Evolutionary conservation across 345 rosid species (phyloP), one percentile per base, ranked within the genome.

Genomic region (Dipteronia sinensis): DNA sequence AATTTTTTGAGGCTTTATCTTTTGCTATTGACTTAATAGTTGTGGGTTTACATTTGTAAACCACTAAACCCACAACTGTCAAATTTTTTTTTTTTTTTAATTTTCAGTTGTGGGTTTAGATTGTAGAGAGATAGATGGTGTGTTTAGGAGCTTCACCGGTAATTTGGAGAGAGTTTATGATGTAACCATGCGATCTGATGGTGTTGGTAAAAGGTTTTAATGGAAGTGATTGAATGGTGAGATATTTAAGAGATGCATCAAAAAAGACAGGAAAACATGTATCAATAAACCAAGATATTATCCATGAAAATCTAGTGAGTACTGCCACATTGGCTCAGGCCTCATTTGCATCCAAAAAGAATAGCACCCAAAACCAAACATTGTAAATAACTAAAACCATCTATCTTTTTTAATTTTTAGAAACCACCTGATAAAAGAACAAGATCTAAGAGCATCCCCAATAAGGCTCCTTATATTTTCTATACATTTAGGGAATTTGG

Each of bases 201-300:
- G 42, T 1, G 34, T 13, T 16, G n/a, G 20, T 64, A 19, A 9
- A 27, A 27, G 67, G n/a, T 3, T 27, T 15, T 64, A 1, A 10
- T 5, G 20, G 20, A 15, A 17, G 34, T 27, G 67, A 64, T 64
- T 65, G 40, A 15, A 16, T 31, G 69, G 22, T 65, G 55, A 31
- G 38, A 31, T 31, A 59, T 16, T 34, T 56, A 27, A 38, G 44
- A 8, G 31, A 59, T 59, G 69, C 46, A 29, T 40, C 58, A 68
- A 34, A 51, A 56, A 77, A 63, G 42, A 17, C 38, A 65, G 12
- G 25, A 76, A 65, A 65, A 71, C 47, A 12, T 25, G 40, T 20
- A 73, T 3, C 34, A 22, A 13, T 22, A 38, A 63, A 29, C 47
- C 46, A 46, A 25, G 22, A 53, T 22, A 31, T 10, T 3, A 23